Evolutionary conservation across 805 yeast species (phyloP), one percentile per base, ranked within the genome.

Genomic region (Candida loeiensis): DNA sequence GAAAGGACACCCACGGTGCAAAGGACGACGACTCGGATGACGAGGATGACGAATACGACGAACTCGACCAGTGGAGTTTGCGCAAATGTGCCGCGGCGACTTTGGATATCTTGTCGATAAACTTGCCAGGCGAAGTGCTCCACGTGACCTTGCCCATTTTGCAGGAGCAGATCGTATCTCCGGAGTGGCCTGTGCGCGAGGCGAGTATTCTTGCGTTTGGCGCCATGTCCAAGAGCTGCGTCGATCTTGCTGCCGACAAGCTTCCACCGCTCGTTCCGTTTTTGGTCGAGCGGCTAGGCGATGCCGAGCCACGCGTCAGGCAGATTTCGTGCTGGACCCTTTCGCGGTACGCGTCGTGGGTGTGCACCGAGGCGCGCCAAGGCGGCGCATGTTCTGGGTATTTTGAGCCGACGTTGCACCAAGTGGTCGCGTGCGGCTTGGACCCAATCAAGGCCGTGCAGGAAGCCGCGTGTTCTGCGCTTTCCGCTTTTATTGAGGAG

Each of bases 291-390:
- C 72, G 95, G 53, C 64, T 90, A 44, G 70, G 71, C 39, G 97
- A 90, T 58, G 53, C 61, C 4, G 83, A 89, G 61, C 82, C 95
- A 6, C 76, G 95, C 15, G 95, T 93, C 4, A 75, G 98, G 49
- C 95, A 88, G 60, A 93, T 93, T 38, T 69, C 96, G 0, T 91
- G 98, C 66, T 93, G 99, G 99, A 86, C 98, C 0, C 65, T 93
- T 34, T 83, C 95, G 32, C 73, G 98, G 41, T 93, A 83, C 58
- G 76, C 93, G 0, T 54, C 74, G 2, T 89, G 96, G 95, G 82
- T 91, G 16, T 76, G 86, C 36, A 71, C 72, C 4, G 87, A 85
- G 55, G 85, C 85, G 1, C 71, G 68, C 41, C 70, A 66, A 31
- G 77, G 79, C 31, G 83, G 85, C 8, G 64, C 74, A 19, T 84